Conservation (phyloP, 306 rosid species). For the Arachis hypogaea region DNA sequence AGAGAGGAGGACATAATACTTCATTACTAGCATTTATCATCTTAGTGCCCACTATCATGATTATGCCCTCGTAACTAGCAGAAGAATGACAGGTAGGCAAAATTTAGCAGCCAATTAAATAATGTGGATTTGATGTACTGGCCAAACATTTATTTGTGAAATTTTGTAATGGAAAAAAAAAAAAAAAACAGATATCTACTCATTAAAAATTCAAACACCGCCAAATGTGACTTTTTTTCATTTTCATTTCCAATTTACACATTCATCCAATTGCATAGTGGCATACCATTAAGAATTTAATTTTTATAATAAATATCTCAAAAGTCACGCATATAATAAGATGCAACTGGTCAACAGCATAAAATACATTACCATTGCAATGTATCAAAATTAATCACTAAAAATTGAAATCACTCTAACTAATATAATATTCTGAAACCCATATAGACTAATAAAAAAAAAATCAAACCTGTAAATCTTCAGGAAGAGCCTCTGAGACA, state of each 20-base stretch:
- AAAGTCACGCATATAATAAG: no score
- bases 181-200: conserved; percentile 3
- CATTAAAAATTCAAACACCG: no score
- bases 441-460: conserved; percentile 7
- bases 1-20: not conserved
- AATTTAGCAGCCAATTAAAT: conserved; percentile 16
- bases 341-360: no score
- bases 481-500: conserved; percentile 94
- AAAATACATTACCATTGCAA: no score
- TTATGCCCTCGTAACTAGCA: not conserved
- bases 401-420: conserved; percentile 6
- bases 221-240: no score
- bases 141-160: conserved; percentile 28
- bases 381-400: not conserved
- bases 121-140: conserved; percentile 1
- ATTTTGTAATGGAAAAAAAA: conserved; percentile 12
- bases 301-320: no score
- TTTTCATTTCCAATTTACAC: no score
- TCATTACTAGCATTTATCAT: not conserved
- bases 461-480: conserved; percentile 83
- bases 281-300: no score
- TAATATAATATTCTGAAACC: conserved; percentile 8
- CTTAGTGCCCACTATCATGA: not conserved
- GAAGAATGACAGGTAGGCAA: conserved; percentile 5
- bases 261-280: no score